Evolutionary conservation across 306 rosid species (phyloP).

Genomic region (Medicago lupulina): DNA sequence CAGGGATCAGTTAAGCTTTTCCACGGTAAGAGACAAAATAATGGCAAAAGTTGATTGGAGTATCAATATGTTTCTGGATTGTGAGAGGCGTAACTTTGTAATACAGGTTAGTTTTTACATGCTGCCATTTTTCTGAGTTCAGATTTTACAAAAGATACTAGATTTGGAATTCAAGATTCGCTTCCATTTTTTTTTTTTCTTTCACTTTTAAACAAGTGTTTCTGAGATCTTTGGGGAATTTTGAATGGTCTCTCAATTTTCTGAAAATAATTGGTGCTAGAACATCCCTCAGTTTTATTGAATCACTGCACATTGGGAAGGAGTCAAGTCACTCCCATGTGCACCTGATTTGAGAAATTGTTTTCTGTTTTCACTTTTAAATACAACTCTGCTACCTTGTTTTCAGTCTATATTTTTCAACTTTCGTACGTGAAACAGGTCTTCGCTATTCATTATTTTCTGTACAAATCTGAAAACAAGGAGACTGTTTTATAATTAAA

Average conservation of each 20-base stretch:
- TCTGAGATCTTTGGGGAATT: background rate
- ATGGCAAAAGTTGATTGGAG: constrained; percentile 80
- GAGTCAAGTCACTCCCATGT: too few relatives aligned
- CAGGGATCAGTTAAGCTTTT: constrained; percentile 94
- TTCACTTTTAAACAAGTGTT: background rate
- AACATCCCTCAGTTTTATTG: background rate
- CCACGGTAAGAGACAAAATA: constrained; percentile 87
- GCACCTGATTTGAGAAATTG: too few relatives aligned
- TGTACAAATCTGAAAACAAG: too few relatives aligned
- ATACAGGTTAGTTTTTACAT: constrained; percentile 65
- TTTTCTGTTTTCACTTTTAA: background rate
- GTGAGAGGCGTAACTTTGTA: constrained; percentile 96
- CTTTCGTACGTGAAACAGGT: background rate
- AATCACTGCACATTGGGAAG: too few relatives aligned
- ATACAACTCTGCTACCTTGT: background rate
- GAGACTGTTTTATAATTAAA: background rate
- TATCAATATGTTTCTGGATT: constrained; percentile 85
- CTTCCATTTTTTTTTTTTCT: background rate
- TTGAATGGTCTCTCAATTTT: background rate
- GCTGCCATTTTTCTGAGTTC: constrained; percentile 32
- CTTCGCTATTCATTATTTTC: background rate
- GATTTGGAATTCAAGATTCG: constrained; percentile 12
- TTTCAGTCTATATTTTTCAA: background rate
- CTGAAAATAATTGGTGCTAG: background rate
- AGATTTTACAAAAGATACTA: constrained; percentile 23